Conservation (phyloP, 352 stramenopile species). For the Phytophthora pisi region DNA sequence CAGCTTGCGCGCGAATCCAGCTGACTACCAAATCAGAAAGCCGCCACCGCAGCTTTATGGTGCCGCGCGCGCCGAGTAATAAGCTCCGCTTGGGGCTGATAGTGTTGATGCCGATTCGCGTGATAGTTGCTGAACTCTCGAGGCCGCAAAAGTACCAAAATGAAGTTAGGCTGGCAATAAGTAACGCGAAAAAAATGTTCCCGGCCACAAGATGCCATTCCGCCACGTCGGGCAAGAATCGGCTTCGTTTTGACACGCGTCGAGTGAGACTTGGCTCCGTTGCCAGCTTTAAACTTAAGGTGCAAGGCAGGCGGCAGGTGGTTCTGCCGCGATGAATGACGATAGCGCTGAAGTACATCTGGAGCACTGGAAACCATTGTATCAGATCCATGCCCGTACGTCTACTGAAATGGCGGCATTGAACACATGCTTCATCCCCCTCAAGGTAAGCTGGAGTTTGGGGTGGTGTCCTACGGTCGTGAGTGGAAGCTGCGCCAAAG, state of each 20-base stretch:
- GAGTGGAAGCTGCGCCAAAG: neutral
- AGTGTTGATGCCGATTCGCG: conserved; percentile 1
- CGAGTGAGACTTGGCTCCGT: conserved; percentile 11
- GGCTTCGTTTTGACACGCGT: conserved; percentile 12
- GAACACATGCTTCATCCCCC: neutral
- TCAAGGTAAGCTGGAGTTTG: neutral
- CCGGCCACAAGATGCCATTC: neutral
- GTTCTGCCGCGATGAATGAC: conserved; percentile 16
- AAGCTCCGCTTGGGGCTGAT: neutral
- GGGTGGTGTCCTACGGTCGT: neutral
- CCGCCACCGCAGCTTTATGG: conserved; percentile 14
- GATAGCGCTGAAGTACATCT: conserved; percentile 25
- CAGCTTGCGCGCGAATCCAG: conserved; percentile 16
- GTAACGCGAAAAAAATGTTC: conserved; percentile 8
- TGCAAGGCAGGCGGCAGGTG: conserved; percentile 7
- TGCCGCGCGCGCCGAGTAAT: neutral
- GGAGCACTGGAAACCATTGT: conserved; percentile 12
- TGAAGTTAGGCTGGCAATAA: neutral
- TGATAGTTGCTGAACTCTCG: conserved; percentile 15
- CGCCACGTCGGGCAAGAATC: conserved; percentile 4
- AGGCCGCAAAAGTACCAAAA: neutral
- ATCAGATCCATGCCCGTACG: conserved; percentile 19
- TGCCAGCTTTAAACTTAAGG: neutral
- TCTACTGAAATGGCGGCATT: conserved; percentile 6
- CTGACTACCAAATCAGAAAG: conserved; percentile 24